Evolutionary conservation across 2,329 filamentous ascomycete genomes (phyloP).

Genomic region (Fusarium irregulare): DNA sequence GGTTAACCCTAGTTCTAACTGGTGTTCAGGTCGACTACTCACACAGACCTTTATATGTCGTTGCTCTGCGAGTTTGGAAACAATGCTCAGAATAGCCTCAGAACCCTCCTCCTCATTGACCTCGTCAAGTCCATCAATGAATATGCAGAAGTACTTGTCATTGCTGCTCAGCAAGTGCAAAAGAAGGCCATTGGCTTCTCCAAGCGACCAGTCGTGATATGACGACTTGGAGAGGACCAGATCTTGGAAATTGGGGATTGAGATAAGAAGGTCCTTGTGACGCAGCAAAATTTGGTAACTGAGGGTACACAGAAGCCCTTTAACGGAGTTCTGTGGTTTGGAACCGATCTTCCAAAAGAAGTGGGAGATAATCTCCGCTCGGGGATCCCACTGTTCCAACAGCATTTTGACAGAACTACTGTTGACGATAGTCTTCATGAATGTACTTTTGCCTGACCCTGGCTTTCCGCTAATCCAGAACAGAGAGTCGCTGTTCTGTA

Average conservation of each 20-base stretch:
- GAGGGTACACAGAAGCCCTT: neutral
- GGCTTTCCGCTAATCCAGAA: constrained; percentile 10
- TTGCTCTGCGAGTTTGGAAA: neutral
- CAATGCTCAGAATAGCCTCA: accelerated
- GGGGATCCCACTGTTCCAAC: accelerated
- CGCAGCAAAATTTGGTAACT: accelerated
- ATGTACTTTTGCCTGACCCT: neutral
- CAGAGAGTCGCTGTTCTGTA: accelerated
- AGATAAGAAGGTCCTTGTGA: accelerated
- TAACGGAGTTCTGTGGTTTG: neutral
- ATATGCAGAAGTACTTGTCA: neutral
- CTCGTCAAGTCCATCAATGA: neutral
- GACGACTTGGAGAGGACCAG: accelerated
- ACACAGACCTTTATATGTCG: neutral
- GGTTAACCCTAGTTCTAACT: accelerated
- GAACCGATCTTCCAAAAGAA: constrained; percentile 15
- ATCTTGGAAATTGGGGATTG: no score
- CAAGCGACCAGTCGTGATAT: neutral
- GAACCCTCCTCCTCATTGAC: neutral
- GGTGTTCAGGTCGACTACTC: neutral
- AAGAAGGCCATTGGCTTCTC: neutral
- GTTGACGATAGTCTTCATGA: neutral
- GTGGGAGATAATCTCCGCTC: neutral
- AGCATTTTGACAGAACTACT: accelerated
- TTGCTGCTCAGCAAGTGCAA: accelerated